A percentile compares a stretch with the other conserved stretches of the same genome.
Conservation (phyloP, 257 asterid genomes). For the Prunella vulgaris region DNA sequence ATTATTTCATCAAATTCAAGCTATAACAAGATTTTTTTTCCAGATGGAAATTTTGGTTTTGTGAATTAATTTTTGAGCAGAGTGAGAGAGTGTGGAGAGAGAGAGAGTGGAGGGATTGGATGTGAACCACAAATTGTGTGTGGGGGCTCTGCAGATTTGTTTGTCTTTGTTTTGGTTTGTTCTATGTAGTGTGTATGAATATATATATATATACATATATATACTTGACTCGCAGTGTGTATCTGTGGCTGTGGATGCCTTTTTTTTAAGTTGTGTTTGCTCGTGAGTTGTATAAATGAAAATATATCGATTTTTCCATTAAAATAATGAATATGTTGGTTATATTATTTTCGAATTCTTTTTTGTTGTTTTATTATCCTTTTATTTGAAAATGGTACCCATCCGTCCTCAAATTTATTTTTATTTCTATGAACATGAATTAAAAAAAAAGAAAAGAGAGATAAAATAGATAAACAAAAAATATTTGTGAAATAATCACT, state of each 20-base stretch:
- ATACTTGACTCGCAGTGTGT: neutral
- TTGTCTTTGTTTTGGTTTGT: neutral
- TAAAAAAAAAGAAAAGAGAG: too few species aligned
- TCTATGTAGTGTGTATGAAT: too few species aligned
- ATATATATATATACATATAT: too few species aligned
- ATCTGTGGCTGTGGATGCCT: neutral
- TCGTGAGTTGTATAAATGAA: neutral
- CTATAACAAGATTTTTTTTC: neutral
- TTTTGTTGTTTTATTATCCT: too few species aligned
- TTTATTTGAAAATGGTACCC: too few species aligned
- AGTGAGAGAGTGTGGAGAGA: constrained; percentile 11
- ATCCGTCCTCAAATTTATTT: too few species aligned
- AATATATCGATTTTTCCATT: neutral
- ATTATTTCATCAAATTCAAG: too few species aligned
- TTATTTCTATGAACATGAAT: too few species aligned
- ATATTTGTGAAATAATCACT: too few species aligned
- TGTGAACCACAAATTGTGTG: constrained; percentile 21
- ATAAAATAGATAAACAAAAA: too few species aligned
- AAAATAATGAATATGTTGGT: too few species aligned
- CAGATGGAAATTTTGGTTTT: neutral
- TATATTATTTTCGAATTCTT: too few species aligned
- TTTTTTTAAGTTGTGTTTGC: neutral
- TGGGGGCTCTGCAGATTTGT: constrained; percentile 8
- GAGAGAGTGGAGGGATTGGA: constrained; percentile 14
- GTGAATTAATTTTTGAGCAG: neutral